phyloP scores from a whole-genome alignment of 2,329 filamentous ascomycete genomes.

The Trichoderma semiorbis region DNA sequence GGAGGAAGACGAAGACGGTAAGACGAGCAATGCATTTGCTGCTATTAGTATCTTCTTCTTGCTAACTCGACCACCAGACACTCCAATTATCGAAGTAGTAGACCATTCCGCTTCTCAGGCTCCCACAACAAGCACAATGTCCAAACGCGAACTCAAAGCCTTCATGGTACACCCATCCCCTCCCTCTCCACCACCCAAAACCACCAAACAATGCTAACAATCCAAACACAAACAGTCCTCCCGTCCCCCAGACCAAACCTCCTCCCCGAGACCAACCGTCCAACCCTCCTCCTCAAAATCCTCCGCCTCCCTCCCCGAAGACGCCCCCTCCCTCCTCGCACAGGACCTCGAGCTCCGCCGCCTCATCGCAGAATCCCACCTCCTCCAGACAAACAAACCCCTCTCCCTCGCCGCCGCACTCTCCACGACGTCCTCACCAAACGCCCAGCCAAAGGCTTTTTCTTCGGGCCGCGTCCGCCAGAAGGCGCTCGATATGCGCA shows the following conservation, averaged over 20 bases:
- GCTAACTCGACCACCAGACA: conserved; percentile 20
- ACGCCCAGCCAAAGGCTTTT: conserved; percentile 40
- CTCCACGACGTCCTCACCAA: conserved; percentile 33
- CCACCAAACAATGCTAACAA: conserved; percentile 17
- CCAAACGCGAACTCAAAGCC: conserved; percentile 68
- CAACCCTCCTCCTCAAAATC: conserved; percentile 23
- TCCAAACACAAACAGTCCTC: conserved; percentile 39
- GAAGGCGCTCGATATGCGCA: conserved; percentile 77
- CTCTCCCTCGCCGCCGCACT: conserved; percentile 42
- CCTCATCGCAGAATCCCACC: conserved; percentile 85
- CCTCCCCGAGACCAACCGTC: conserved; percentile 21
- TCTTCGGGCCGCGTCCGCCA: conserved; percentile 68
- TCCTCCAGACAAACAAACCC: conserved; percentile 57
- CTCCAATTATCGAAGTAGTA: conserved; percentile 54
- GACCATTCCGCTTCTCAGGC: conserved; percentile 50
- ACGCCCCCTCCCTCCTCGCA: conserved; percentile 69
- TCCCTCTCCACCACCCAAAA: neutral
- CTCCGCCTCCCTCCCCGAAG: conserved; percentile 46
- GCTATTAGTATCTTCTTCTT: neutral
- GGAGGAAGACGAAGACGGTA: neutral
- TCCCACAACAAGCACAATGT: conserved; percentile 45
- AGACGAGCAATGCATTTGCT: neutral
- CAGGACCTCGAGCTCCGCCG: conserved; percentile 91
- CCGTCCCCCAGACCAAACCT: conserved; percentile 42
- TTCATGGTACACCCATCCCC: conserved; percentile 63